Base-by-base conservation (phyloP, 305 asterid species). In the Ilex paraguariensis region DNA sequence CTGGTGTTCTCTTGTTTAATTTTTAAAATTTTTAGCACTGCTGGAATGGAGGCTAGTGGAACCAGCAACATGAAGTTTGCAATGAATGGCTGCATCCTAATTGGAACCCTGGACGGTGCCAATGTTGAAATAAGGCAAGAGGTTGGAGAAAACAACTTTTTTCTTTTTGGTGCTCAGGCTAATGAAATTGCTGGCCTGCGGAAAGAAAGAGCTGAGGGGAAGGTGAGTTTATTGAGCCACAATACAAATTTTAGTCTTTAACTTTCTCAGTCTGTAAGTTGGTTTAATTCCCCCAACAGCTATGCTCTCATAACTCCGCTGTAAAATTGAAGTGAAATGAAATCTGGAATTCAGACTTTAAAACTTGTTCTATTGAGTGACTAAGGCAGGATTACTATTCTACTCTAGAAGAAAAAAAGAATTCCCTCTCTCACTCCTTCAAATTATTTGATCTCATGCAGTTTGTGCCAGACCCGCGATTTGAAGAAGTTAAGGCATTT, bases 31-130 rank as follows among this genome's bases (percentile, higher is more conserved):
- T 9, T 54, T 40, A 82, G 86, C 59, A 85, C 87, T 71, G 87
- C 92, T 61, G 92, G 92, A 69, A 82, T 82, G 89, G 92, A 85
- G 73, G 92, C 92, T 11, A 82, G 89, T 65, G 92, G 92, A 57
- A 85, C 92, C 62, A 82, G 92, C 86, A 82, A 82, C 67, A 82
- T 85, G 92, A 85, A 82, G 54, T 85, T 85, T 59, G 58, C 87
- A 52, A 85, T 82, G 92, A 85, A 85, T 54, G 89, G 92, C 6
- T 76, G 89, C 76, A 40, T 85, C 58, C 82, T 80, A 2, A 82
- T 82, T 58, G 89, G 89, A 63, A 85, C 92, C 51, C 73, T 82
- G 53, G 92, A 85, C 51, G 92, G 92, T 49, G 92, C 89, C 50
- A 85, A 82, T 69, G 92, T 85, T 28, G 92, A 85, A 68, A 85